phyloP scores from a whole-genome alignment of 1,284 basidiomycete species.

The Heimioporus retisporus region DNA sequence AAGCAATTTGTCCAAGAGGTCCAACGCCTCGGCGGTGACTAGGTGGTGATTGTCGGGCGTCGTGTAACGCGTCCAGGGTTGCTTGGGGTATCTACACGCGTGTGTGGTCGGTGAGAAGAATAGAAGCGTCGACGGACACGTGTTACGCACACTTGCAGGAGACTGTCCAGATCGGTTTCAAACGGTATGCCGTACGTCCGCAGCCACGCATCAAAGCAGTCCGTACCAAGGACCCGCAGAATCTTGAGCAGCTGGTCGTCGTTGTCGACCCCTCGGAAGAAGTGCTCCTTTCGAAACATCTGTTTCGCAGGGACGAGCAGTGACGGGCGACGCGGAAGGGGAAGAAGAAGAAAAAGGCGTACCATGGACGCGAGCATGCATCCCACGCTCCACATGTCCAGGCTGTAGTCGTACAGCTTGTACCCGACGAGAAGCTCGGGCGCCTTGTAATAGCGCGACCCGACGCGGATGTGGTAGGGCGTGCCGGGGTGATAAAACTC shows the following conservation, averaged over 20 bases:
- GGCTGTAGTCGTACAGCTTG: conserved; percentile 87
- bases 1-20: conserved; percentile 88
- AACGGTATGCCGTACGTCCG: conserved; percentile 83
- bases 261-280: conserved; percentile 93
- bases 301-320: no score
- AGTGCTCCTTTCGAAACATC: conserved; percentile 91
- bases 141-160: conserved; percentile 66
- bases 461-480: conserved; percentile 91
- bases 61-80: conserved; percentile 81
- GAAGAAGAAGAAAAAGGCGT: no score
- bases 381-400: conserved; percentile 92
- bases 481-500: conserved; percentile 93
- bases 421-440: conserved; percentile 91
- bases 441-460: conserved; percentile 92
- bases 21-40: conserved; percentile 80
- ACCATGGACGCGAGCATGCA: conserved; percentile 94
- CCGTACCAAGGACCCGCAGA: conserved; percentile 88
- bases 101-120: background rate
- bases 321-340: no score
- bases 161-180: conserved; percentile 73
- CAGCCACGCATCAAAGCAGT: conserved; percentile 80
- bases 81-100: conserved; percentile 73
- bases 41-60: conserved; percentile 80
- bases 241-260: conserved; percentile 93
- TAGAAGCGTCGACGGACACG: background rate